These are phyloP conservation scores for Primulina tabacum DNA, from an alignment of 257 asterid species.

Conservation along the genomic window DNA sequence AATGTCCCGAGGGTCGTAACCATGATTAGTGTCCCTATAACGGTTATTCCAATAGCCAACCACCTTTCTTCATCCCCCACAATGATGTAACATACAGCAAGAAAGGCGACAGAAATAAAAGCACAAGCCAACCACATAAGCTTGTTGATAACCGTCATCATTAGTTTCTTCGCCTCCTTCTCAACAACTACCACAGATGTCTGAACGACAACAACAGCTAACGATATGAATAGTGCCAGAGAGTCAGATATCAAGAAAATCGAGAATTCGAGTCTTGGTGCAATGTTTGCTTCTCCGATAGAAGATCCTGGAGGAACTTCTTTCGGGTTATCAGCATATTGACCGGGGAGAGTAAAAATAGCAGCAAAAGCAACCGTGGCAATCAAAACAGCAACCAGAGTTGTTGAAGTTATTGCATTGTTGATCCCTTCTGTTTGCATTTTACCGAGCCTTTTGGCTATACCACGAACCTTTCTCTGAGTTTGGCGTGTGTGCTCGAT, in stretches of 20 bases:
- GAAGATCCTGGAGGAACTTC: slow-evolving; percentile 34
- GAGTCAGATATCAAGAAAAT: slow-evolving; percentile 65
- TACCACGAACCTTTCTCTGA: slow-evolving; percentile 45
- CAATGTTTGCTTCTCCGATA: slow-evolving; percentile 62
- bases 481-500: slow-evolving; percentile 67
- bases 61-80: slow-evolving; percentile 56
- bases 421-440: slow-evolving; percentile 78
- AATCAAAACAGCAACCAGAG: slow-evolving; percentile 72
- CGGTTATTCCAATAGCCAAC: slow-evolving; percentile 61
- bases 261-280: slow-evolving; percentile 42
- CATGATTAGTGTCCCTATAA: slow-evolving; percentile 61
- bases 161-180: slow-evolving; percentile 54
- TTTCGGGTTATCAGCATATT: slow-evolving; percentile 39
- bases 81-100: slow-evolving; percentile 38
- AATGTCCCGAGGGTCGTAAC: slow-evolving; percentile 59
- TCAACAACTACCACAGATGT: slow-evolving; percentile 72
- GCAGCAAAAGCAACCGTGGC: slow-evolving; percentile 83
- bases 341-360: slow-evolving; percentile 68
- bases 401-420: slow-evolving; percentile 74
- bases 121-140: slow-evolving; percentile 85
- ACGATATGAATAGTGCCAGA: slow-evolving; percentile 69
- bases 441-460: slow-evolving; percentile 60
- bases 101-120: slow-evolving; percentile 6
- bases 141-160: slow-evolving; percentile 69
- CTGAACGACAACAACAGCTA: slow-evolving; percentile 82